Evolutionary conservation across 169 alveolate genomes (phyloP), one percentile per base, ranked within the genome.

Genomic region (Plasmodium adleri): DNA sequence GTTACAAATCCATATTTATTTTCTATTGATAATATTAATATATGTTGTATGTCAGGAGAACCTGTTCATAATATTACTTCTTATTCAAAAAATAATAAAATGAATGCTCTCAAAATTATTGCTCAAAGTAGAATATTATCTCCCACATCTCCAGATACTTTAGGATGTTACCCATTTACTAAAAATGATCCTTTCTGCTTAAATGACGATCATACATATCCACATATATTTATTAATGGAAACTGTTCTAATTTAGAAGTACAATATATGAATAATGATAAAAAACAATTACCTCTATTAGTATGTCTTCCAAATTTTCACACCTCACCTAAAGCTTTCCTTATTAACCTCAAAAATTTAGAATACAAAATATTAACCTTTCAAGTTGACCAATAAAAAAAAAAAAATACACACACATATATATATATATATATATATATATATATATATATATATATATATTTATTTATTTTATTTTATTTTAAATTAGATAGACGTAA

Each of bases 91-190:
- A 66, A 62, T 49, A 24, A 49, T 3, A 62, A 74, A 22, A 1
- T 74, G 20, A 91, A 88, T 50, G 93, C 95, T 1, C 80, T 93
- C 6, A 56, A 66, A 49, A 72, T 88, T 60, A 76, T 89, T 52
- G 94, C 92, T 0, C 64, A 93, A 71, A 83, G 89, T 52, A 86
- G 95, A 43, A 88, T 92, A 59, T 67, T 93, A 50, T 92, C 95
- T 45, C 96, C 96, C 2, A 93, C 96, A 2, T 94, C 94, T 0
- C 96, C 96, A 9, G 96, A 93, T 22, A 88, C 95, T 1, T 60
- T 93, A 50, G 88, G 95, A 54, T 88, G 95, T 58, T 93, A 93
- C 50, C 96, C 96, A 2, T 93, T 88, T 72, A 67, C 74, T 0
- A 39, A 70, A 20, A 74, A 63, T 20, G 96, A 93, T 86, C 96